These are phyloP conservation scores for Gracilariopsis chorda DNA, from an alignment of 23 red algal genomes.

Conservation along the genomic window DNA sequence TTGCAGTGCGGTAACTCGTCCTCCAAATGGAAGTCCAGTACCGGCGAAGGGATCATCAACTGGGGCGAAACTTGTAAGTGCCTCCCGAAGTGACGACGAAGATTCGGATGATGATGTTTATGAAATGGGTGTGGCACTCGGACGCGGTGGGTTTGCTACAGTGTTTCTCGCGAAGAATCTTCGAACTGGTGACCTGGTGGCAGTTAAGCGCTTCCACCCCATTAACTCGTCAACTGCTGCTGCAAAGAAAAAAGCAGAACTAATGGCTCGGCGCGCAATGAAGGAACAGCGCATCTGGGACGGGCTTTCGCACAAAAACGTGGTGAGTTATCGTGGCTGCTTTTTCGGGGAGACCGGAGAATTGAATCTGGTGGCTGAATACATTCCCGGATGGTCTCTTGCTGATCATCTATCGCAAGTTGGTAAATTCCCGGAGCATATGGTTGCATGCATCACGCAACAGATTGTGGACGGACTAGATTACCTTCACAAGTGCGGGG, in stretches of 20 bases:
- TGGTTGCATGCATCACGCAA: constrained; percentile 75
- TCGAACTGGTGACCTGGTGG: constrained; percentile 61
- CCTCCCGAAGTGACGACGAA: not conserved
- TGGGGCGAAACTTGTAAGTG: too few relatives aligned
- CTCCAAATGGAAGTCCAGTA: not conserved
- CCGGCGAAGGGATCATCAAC: too few relatives aligned
- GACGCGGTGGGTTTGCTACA: constrained; percentile 78
- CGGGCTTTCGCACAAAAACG: constrained; percentile 67
- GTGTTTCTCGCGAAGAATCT: constrained; percentile 72
- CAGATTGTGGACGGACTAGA: constrained; percentile 72
- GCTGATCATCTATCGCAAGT: constrained; percentile 74
- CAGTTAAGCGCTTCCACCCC: constrained; percentile 79
- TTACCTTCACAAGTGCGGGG: constrained; percentile 70
- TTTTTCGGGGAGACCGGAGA: constrained; percentile 72
- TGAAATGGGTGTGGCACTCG: constrained; percentile 71
- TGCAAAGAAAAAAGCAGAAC: constrained; percentile 11
- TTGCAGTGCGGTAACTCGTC: constrained; percentile 23
- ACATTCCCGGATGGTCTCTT: constrained; percentile 78
- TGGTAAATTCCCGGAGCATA: constrained; percentile 57
- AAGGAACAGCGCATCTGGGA: constrained; percentile 88
- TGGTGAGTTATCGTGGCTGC: constrained; percentile 72
- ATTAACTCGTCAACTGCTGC: not conserved
- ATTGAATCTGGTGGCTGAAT: constrained; percentile 74
- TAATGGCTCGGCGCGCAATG: constrained; percentile 30
- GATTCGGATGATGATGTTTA: constrained; percentile 39